phyloP scores from a whole-genome alignment of 179 eudicot genomes.

The Patellifolia procumbens region DNA sequence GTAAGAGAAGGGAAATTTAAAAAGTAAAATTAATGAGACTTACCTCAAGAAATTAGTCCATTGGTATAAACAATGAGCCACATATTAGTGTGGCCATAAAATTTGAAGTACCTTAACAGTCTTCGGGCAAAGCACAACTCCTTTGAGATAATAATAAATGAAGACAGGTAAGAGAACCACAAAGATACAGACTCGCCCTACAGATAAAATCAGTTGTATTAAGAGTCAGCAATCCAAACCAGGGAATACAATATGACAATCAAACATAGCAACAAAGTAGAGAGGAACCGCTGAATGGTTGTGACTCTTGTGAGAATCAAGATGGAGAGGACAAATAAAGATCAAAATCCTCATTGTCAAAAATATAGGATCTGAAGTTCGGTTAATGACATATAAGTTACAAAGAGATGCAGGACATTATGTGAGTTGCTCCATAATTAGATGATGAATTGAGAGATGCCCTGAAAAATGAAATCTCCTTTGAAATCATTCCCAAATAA shows the following conservation, averaged over 20 bases:
- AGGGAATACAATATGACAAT: slow-evolving; percentile 12
- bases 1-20: background rate
- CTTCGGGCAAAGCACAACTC: slow-evolving; percentile 73
- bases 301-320: slow-evolving; percentile 59
- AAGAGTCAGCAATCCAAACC: slow-evolving; percentile 13
- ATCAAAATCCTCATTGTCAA: slow-evolving; percentile 66
- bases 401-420: slow-evolving; percentile 68
- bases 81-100: background rate
- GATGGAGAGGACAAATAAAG: slow-evolving; percentile 83
- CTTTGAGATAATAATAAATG: slow-evolving; percentile 53
- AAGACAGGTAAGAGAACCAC: slow-evolving; percentile 67
- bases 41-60: background rate
- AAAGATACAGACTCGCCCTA: slow-evolving; percentile 79
- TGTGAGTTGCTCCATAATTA: slow-evolving; percentile 84
- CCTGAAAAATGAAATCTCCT: too few relatives aligned
- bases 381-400: slow-evolving; percentile 68
- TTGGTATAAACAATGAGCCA: slow-evolving; percentile 9
- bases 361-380: slow-evolving; percentile 37
- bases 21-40: background rate
- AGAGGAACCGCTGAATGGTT: slow-evolving; percentile 49
- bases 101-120: slow-evolving; percentile 56
- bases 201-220: slow-evolving; percentile 17
- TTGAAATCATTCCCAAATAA: too few relatives aligned
- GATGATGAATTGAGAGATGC: slow-evolving; percentile 65
- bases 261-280: slow-evolving; percentile 16